Percentiles rank a stretch among this genome's conserved stretches.
These are phyloP conservation scores for Gigaspora rosea DNA, from an alignment of 192 early-diverging fungal genomes.

Conservation along the genomic window DNA sequence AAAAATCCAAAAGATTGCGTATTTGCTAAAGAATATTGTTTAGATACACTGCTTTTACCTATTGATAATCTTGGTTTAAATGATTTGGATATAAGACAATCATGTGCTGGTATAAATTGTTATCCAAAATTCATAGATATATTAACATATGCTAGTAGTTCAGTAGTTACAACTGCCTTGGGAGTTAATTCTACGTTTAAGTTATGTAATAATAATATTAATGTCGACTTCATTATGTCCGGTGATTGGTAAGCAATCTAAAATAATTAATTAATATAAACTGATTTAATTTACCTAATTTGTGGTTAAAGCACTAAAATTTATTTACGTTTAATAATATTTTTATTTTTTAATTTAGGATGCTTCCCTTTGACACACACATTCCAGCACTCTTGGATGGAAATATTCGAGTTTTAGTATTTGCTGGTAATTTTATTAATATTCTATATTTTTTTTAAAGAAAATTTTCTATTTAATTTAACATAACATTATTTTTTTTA, in stretches of 20 bases:
- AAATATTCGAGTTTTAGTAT: slow-evolving; percentile 82
- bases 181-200: slow-evolving; percentile 71
- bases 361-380: slow-evolving; percentile 74
- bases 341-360: slow-evolving; percentile 46
- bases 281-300: not conserved
- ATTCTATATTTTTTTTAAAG: too few species aligned
- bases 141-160: slow-evolving; percentile 73
- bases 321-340: slow-evolving; percentile 11
- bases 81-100: slow-evolving; percentile 89
- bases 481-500: not conserved
- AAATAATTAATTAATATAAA: not conserved
- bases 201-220: slow-evolving; percentile 84
- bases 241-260: slow-evolving; percentile 66
- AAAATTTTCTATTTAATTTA: too few species aligned
- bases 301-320: not conserved
- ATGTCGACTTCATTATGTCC: slow-evolving; percentile 73
- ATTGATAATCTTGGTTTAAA: slow-evolving; percentile 84
- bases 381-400: slow-evolving; percentile 73
- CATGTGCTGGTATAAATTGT: slow-evolving; percentile 85
- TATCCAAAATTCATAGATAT: slow-evolving; percentile 83
- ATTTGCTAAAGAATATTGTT: slow-evolving; percentile 83
- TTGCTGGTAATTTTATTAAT: slow-evolving; percentile 49
- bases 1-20: slow-evolving; percentile 77
- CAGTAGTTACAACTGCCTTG: slow-evolving; percentile 71
- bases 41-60: slow-evolving; percentile 72